These are phyloP conservation scores for Sisymbrium irio DNA, from an alignment of 345 rosid species.

Conservation along the genomic window DNA sequence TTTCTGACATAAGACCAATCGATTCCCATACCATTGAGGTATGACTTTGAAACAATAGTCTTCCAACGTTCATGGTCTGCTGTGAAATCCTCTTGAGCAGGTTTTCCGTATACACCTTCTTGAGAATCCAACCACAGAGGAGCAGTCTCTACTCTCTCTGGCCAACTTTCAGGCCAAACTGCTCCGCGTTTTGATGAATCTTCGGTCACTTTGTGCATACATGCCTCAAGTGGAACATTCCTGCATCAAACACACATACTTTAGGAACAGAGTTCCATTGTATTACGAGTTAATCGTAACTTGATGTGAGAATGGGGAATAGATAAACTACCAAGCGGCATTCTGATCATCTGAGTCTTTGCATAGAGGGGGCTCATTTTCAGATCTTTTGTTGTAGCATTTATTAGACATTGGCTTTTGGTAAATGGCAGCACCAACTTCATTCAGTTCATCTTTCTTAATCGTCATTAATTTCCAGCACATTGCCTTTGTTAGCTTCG, in stretches of 20 bases:
- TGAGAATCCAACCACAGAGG: constrained; percentile 79
- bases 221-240: constrained; percentile 72
- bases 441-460: constrained; percentile 49
- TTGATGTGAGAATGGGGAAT: neutral
- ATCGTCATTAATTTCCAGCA: constrained; percentile 75
- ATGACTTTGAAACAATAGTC: constrained; percentile 66
- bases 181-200: constrained; percentile 44
- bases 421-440: constrained; percentile 80
- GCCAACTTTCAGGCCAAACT: constrained; percentile 80
- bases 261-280: neutral
- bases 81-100: constrained; percentile 50
- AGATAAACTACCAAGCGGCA: constrained; percentile 55
- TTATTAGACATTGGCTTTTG: constrained; percentile 68
- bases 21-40: constrained; percentile 57
- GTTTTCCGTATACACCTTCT: constrained; percentile 62
- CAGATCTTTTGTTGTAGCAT: constrained; percentile 66
- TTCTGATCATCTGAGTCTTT: constrained; percentile 46
- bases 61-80: constrained; percentile 74
- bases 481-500: constrained; percentile 63
- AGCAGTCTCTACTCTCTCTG: constrained; percentile 58
- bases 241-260: constrained; percentile 32
- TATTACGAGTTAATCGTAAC: neutral
- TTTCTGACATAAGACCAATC: constrained; percentile 73
- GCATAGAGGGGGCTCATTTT: constrained; percentile 64
- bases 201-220: constrained; percentile 68